Percentiles rank a stretch among this genome's conserved stretches.
Evolutionary conservation across 768 basidiomycete genomes (phyloP).

Genomic region (Sutorius australiensis): DNA sequence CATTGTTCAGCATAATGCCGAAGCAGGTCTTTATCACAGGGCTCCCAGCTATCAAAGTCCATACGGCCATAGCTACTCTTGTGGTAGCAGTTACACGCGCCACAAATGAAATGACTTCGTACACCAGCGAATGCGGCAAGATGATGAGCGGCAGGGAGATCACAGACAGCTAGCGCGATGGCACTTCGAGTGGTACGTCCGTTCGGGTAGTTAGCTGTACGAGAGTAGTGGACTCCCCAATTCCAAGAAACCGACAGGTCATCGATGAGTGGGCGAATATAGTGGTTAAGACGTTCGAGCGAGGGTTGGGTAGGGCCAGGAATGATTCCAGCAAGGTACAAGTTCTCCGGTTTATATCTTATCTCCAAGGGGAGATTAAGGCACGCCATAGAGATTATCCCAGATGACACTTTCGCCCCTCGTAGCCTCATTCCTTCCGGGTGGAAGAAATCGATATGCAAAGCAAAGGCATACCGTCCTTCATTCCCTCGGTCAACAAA

Average conservation of each 20-base stretch:
- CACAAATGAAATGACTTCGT: slow-evolving; percentile 27
- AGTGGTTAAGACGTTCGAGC: slow-evolving; percentile 32
- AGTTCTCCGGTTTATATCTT: slow-evolving; percentile 36
- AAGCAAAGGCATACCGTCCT: slow-evolving; percentile 29
- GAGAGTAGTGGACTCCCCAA: slow-evolving; percentile 23
- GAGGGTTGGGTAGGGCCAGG: slow-evolving; percentile 37
- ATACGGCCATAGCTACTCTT: neutral
- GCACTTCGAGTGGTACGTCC: slow-evolving; percentile 26
- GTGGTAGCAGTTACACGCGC: slow-evolving; percentile 27
- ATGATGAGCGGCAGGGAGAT: slow-evolving; percentile 35
- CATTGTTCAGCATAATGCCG: slow-evolving; percentile 10
- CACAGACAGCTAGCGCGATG: slow-evolving; percentile 31
- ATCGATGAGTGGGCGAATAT: slow-evolving; percentile 32
- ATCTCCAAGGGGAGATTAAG: slow-evolving; percentile 35
- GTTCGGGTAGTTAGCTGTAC: slow-evolving; percentile 8
- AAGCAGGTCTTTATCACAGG: slow-evolving; percentile 3
- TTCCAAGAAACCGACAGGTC: slow-evolving; percentile 33
- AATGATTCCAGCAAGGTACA: slow-evolving; percentile 37
- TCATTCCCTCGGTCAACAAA: slow-evolving; percentile 17
- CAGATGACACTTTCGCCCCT: slow-evolving; percentile 25
- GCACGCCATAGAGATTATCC: slow-evolving; percentile 14
- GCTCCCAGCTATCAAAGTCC: slow-evolving; percentile 17
- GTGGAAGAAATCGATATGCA: slow-evolving; percentile 38
- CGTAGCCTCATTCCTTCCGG: slow-evolving; percentile 24
- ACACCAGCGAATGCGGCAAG: slow-evolving; percentile 16